These are phyloP conservation scores for Starmera pachycereana DNA, from an alignment of 805 yeast genomes.

Conservation along the genomic window DNA sequence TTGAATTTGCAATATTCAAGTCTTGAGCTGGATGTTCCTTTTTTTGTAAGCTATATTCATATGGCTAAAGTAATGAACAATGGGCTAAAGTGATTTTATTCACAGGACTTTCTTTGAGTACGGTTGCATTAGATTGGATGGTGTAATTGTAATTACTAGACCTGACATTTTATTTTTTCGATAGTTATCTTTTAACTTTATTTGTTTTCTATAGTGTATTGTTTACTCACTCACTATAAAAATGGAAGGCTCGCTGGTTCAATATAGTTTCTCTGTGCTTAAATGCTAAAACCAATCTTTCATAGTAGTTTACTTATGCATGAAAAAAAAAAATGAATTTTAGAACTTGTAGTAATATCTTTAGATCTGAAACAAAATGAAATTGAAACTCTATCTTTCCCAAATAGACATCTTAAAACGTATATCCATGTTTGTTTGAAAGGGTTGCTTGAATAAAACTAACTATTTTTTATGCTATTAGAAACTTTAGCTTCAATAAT, in stretches of 20 bases:
- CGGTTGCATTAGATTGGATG: slow-evolving; percentile 32
- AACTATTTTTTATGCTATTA: slow-evolving; percentile 3
- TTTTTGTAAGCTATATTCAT: slow-evolving; percentile 3
- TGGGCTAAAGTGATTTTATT: slow-evolving; percentile 31
- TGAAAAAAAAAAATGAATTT: no score
- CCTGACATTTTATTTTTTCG: slow-evolving; percentile 6
- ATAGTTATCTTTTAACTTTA: no score
- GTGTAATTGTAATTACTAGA: slow-evolving; percentile 19
- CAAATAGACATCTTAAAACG: slow-evolving; percentile 20
- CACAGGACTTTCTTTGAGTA: slow-evolving; percentile 45
- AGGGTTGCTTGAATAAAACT: neutral
- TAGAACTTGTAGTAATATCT: neutral
- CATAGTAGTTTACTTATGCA: no score
- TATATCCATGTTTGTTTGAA: neutral
- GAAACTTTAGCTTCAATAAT: slow-evolving; percentile 40
- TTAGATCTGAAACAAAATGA: slow-evolving; percentile 11
- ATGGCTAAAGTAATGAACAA: slow-evolving; percentile 16
- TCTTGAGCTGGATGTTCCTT: slow-evolving; percentile 53
- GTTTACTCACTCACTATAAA: no score
- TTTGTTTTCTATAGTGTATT: no score
- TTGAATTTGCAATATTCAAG: slow-evolving; percentile 18
- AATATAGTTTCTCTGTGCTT: no score
- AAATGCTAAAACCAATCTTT: no score
- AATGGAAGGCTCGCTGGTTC: no score
- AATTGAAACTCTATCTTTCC: slow-evolving; percentile 20